Percentiles rank a stretch among this genome's conserved stretches.
These are phyloP conservation scores for Penicillium cosmopolitanum DNA, from an alignment of 495 filamentous ascomycete species.

Conservation along the genomic window DNA sequence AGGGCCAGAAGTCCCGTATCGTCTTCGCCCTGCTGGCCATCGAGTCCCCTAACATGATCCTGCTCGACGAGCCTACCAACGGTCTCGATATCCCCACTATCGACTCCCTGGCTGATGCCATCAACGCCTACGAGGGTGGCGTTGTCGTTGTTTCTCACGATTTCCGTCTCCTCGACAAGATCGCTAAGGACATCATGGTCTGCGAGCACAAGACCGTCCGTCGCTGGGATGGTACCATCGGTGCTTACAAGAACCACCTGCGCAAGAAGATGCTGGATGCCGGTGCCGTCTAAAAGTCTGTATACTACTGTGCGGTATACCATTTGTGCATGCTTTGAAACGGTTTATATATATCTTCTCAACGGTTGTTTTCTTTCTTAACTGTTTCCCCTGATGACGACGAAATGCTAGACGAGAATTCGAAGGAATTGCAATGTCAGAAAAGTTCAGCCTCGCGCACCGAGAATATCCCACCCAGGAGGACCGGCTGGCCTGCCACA, in stretches of 20 bases:
- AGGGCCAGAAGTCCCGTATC: slow-evolving; percentile 96
- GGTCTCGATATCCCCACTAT: slow-evolving; percentile 99
- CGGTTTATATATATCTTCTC: slow-evolving; percentile 5
- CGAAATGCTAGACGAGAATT: slow-evolving; percentile 50
- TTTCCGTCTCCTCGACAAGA: slow-evolving; percentile 98
- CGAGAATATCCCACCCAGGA: neutral
- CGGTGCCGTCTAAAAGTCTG: slow-evolving; percentile 50
- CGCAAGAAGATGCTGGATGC: slow-evolving; percentile 89
- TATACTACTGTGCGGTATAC: slow-evolving; percentile 3
- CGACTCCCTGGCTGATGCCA: slow-evolving; percentile 94
- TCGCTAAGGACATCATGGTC: slow-evolving; percentile 99
- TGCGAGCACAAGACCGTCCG: slow-evolving; percentile 94
- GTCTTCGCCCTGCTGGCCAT: slow-evolving; percentile 97
- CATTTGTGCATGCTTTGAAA: slow-evolving; percentile 4
- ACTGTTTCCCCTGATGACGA: slow-evolving; percentile 34
- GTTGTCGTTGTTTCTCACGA: slow-evolving; percentile 98
- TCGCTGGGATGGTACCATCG: slow-evolving; percentile 87
- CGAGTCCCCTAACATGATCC: slow-evolving; percentile 94
- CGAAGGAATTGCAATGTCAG: slow-evolving; percentile 30
- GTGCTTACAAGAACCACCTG: slow-evolving; percentile 95
- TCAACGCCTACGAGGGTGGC: slow-evolving; percentile 94
- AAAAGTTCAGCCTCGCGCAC: slow-evolving; percentile 27
- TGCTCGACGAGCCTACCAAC: slow-evolving; percentile 98
- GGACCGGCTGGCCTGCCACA: neutral
- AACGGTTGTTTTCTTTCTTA: slow-evolving; percentile 12